Conservation (phyloP, 768 basidiomycete genomes). For the Suillus sp. region DNA sequence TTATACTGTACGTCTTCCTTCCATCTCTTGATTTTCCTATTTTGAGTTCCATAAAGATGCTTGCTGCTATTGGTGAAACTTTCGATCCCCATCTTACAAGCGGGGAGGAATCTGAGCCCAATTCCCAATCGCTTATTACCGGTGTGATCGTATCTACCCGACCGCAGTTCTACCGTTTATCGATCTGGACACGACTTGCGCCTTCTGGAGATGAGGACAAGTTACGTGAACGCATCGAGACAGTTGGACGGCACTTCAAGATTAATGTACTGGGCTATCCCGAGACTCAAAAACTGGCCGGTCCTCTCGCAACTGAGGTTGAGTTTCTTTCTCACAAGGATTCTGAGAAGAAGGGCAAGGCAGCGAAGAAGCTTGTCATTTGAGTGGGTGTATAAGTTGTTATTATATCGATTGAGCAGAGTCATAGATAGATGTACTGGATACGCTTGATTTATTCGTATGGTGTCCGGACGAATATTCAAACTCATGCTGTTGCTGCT, state of each 20-base stretch:
- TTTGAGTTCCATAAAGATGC: conserved; percentile 65
- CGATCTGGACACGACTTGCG: conserved; percentile 95
- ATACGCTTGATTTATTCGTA: conserved; percentile 35
- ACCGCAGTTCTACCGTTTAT: conserved; percentile 93
- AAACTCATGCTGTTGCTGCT: conserved; percentile 22
- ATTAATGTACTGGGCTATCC: conserved; percentile 80
- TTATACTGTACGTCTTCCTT: conserved; percentile 69
- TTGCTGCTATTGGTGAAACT: conserved; percentile 98
- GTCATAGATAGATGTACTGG: conserved; percentile 18
- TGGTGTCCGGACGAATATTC: conserved; percentile 25
- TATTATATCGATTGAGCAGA: conserved; percentile 16
- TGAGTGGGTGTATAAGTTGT: conserved; percentile 34
- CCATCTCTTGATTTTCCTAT: neutral
- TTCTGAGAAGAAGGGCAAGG: conserved; percentile 91
- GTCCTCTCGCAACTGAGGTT: conserved; percentile 92
- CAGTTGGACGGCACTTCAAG: conserved; percentile 91
- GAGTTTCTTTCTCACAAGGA: conserved; percentile 95
- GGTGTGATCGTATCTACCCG: conserved; percentile 95
- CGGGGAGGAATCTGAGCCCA: conserved; percentile 43
- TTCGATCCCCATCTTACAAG: conserved; percentile 83
- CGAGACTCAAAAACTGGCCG: conserved; percentile 72
- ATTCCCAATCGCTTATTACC: conserved; percentile 70
- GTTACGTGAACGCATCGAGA: conserved; percentile 79
- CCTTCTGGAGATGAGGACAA: conserved; percentile 59
- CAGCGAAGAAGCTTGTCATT: conserved; percentile 75